These are phyloP conservation scores for Salvia miltiorrhiza DNA, from an alignment of 257 asterid species.

Conservation along the genomic window DNA sequence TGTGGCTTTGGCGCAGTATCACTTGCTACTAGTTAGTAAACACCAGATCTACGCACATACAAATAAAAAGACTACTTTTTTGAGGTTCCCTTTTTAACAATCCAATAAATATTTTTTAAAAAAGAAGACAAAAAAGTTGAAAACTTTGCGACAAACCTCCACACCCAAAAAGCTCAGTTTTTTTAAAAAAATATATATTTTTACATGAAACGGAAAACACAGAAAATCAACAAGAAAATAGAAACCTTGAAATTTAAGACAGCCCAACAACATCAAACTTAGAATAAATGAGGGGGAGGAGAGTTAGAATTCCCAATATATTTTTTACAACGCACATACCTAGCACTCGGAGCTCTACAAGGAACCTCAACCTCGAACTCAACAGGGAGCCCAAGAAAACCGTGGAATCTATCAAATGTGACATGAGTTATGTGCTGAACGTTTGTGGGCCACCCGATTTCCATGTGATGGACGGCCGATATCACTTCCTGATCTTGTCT, in stretches of 20 bases:
- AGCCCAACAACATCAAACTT: neutral
- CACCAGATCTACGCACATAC: slow-evolving; percentile 26
- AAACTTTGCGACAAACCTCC: neutral
- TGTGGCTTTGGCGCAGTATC: neutral
- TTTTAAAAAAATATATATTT: neutral
- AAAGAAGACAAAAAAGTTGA: slow-evolving; percentile 5
- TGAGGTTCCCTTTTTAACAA: neutral
- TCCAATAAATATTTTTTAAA: neutral
- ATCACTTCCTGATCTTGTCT: slow-evolving; percentile 52
- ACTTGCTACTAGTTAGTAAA: neutral
- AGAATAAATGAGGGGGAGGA: neutral
- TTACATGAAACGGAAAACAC: neutral
- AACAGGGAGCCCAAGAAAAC: slow-evolving; percentile 87
- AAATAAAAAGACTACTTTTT: slow-evolving; percentile 5
- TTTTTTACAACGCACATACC: too few relatives aligned
- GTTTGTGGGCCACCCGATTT: slow-evolving; percentile 93
- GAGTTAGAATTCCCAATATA: too few relatives aligned
- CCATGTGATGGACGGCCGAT: slow-evolving; percentile 72
- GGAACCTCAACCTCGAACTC: slow-evolving; percentile 93
- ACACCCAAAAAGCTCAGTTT: neutral
- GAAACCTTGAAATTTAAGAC: neutral
- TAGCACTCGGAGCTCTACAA: slow-evolving; percentile 87
- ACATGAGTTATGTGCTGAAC: slow-evolving; percentile 92
- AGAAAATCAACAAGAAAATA: neutral
- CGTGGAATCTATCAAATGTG: slow-evolving; percentile 91